Conservation (phyloP, 179 eudicot species). For the Pouteria campechiana region DNA sequence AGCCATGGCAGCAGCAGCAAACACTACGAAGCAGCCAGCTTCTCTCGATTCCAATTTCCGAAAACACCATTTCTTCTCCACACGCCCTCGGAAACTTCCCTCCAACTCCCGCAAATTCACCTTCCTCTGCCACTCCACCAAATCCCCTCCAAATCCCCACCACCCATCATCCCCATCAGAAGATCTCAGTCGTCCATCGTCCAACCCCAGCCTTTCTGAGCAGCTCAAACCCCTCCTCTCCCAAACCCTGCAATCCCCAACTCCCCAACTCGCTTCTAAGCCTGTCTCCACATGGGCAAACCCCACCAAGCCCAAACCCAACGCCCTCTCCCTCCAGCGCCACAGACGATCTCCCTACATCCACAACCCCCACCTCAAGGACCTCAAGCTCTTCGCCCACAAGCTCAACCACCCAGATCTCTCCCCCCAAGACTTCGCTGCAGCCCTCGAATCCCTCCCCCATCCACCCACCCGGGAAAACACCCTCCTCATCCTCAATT, state of each 20-base stretch:
- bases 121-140: no score
- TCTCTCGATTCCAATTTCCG: no score
- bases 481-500: slow-evolving; percentile 66
- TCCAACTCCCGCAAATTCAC: no score
- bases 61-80: no score
- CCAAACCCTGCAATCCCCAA: slow-evolving; percentile 4
- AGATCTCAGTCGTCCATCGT: slow-evolving; percentile 31
- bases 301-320: slow-evolving; percentile 58
- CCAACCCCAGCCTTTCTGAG: slow-evolving; percentile 28
- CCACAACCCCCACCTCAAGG: slow-evolving; percentile 58
- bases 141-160: no score
- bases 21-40: no score
- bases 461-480: slow-evolving; percentile 47
- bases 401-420: slow-evolving; percentile 50
- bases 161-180: slow-evolving; percentile 41
- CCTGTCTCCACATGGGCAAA: slow-evolving; percentile 90
- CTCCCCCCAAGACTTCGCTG: slow-evolving; percentile 30
- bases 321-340: slow-evolving; percentile 66
- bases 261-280: slow-evolving; percentile 41
- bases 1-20: no score
- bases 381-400: slow-evolving; percentile 53
- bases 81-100: no score
- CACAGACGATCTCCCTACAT: slow-evolving; percentile 43
- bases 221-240: no score
- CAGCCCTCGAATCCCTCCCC: slow-evolving; percentile 44